These are phyloP conservation scores for Combretum micranthum DNA, from an alignment of 345 rosid genomes.

Conservation along the genomic window DNA sequence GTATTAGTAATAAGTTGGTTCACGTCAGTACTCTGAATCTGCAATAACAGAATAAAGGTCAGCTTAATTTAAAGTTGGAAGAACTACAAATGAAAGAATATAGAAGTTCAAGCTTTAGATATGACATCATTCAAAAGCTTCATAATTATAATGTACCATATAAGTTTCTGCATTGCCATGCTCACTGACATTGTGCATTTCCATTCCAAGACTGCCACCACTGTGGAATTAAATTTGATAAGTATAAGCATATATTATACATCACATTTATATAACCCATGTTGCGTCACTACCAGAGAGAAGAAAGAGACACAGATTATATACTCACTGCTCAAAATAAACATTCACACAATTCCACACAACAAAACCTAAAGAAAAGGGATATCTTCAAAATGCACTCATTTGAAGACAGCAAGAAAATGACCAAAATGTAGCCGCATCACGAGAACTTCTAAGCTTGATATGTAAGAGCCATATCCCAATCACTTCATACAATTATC, in stretches of 20 bases:
- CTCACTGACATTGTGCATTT: conserved; percentile 27
- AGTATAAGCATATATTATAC: not conserved
- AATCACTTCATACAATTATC: not conserved
- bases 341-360: not conserved
- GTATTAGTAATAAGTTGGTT: conserved; percentile 30
- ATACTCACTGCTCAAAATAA: not conserved
- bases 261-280: no score
- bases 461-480: no score
- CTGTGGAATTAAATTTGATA: not conserved
- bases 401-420: no score
- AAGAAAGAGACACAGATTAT: not conserved
- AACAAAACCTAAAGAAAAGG: not conserved
- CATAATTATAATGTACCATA: conserved; percentile 16
- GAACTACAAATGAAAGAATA: not conserved
- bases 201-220: conserved; percentile 38
- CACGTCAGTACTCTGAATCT: conserved; percentile 39
- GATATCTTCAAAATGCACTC: not conserved
- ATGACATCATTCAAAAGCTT: no score
- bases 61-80: conserved; percentile 2
- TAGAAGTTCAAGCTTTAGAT: not conserved
- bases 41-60: conserved; percentile 6
- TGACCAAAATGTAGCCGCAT: no score
- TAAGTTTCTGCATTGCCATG: conserved; percentile 26
- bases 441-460: no score
- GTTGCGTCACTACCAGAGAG: no score